Evolutionary conservation across 371 early-diverging fungal species (phyloP).

Genomic region (Smittium culicis): DNA sequence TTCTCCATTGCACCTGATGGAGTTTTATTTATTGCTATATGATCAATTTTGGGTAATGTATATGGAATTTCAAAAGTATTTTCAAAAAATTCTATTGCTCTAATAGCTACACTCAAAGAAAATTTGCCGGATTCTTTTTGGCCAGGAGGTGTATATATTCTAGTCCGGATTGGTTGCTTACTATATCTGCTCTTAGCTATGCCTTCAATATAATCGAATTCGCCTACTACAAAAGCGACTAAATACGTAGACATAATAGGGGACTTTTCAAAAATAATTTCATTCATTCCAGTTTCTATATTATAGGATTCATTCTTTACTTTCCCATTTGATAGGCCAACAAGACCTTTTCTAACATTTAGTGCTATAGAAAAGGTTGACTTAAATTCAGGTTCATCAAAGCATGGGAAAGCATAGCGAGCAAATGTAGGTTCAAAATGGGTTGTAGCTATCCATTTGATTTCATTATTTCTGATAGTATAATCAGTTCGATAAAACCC

Average conservation of each 20-base stretch:
- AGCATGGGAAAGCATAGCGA: constrained; percentile 85
- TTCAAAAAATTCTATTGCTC: constrained; percentile 61
- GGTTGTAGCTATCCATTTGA: constrained; percentile 65
- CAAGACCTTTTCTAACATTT: constrained; percentile 48
- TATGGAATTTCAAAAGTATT: constrained; percentile 67
- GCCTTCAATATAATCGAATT: constrained; percentile 72
- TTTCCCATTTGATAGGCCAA: constrained; percentile 75
- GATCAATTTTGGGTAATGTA: constrained; percentile 79
- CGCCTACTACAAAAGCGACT: constrained; percentile 76
- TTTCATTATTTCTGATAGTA: constrained; percentile 53
- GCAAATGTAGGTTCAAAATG: constrained; percentile 91
- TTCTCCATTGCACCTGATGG: constrained; percentile 85
- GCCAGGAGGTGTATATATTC: constrained; percentile 66
- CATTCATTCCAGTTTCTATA: constrained; percentile 31
- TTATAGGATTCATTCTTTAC: constrained; percentile 18
- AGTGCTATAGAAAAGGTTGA: constrained; percentile 80
- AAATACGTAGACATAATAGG: constrained; percentile 87
- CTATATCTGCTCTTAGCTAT: constrained; percentile 44
- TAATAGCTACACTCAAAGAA: constrained; percentile 57
- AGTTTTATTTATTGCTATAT: constrained; percentile 83
- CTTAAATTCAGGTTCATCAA: constrained; percentile 78
- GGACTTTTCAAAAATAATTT: constrained; percentile 58
- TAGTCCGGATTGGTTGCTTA: constrained; percentile 45
- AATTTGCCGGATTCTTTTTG: constrained; percentile 56
- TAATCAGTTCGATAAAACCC: constrained; percentile 79